phyloP scores from a whole-genome alignment of 345 rosid genomes.

The Ceriops tagal region DNA sequence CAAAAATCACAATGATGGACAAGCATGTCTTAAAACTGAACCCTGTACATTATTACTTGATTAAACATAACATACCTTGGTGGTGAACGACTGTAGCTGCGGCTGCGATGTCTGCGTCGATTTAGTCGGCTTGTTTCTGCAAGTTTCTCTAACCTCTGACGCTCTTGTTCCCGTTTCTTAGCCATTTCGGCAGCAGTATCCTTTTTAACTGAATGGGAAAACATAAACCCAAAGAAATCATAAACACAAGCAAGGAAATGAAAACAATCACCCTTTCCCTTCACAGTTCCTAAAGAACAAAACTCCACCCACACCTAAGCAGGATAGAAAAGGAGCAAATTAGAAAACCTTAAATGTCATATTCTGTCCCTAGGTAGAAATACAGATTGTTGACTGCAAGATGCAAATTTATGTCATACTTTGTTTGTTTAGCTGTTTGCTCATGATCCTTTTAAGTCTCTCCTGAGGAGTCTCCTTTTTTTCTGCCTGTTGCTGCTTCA shows the following conservation, averaged over 20 bases:
- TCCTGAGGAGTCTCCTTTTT: slow-evolving; percentile 99
- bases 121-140: slow-evolving; percentile 84
- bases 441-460: slow-evolving; percentile 95
- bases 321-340: neutral
- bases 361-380: too few species aligned
- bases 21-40: too few species aligned
- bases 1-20: too few species aligned
- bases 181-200: slow-evolving; percentile 91
- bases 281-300: neutral
- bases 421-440: slow-evolving; percentile 83
- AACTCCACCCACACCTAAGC: neutral
- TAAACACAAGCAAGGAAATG: neutral
- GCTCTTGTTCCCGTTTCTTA: slow-evolving; percentile 92
- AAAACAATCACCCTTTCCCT: neutral
- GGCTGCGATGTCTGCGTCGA: slow-evolving; percentile 64
- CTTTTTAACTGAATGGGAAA: slow-evolving; percentile 67
- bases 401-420: slow-evolving; percentile 43
- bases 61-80: slow-evolving; percentile 46
- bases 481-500: slow-evolving; percentile 56
- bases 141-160: slow-evolving; percentile 78
- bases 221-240: neutral
- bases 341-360: too few species aligned
- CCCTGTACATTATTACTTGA: slow-evolving; percentile 1
- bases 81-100: slow-evolving; percentile 79
- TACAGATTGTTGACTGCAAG: neutral